Evolutionary conservation across 176 grass and related monocot genomes (phyloP).

Genomic region (Carex littledalei): DNA sequence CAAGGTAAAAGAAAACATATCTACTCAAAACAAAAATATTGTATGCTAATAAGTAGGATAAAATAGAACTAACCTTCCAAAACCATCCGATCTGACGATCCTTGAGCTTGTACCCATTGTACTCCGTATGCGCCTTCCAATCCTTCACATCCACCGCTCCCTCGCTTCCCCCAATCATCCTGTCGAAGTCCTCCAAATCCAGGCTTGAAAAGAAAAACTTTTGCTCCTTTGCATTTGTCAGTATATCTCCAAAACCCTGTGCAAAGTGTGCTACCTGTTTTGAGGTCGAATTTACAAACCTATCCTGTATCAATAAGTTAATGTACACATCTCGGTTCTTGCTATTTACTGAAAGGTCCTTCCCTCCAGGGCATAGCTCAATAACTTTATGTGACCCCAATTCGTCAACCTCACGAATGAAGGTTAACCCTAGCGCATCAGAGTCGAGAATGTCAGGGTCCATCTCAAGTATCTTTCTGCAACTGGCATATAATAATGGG

Average conservation of each 20-base stretch:
- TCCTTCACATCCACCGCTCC: conserved; percentile 62
- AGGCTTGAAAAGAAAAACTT: conserved; percentile 74
- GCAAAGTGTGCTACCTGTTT: conserved; percentile 60
- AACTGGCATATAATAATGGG: conserved; percentile 68
- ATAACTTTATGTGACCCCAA: conserved; percentile 61
- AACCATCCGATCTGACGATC: conserved; percentile 77
- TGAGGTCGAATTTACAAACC: conserved; percentile 76
- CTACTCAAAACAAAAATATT: conserved; percentile 8
- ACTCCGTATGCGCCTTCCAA: conserved; percentile 94
- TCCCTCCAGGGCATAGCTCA: conserved; percentile 73
- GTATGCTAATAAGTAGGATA: conserved; percentile 1
- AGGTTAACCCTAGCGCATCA: conserved; percentile 63
- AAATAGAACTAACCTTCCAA: conserved; percentile 67
- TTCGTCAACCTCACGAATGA: conserved; percentile 66
- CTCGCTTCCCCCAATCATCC: conserved; percentile 67
- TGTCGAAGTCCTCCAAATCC: conserved; percentile 85
- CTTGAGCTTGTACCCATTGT: conserved; percentile 87
- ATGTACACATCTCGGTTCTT: conserved; percentile 67
- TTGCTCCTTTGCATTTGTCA: conserved; percentile 42
- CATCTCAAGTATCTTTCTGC: conserved; percentile 89
- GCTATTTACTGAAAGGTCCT: conserved; percentile 83
- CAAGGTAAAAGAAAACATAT: not conserved
- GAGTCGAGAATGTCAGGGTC: conserved; percentile 71
- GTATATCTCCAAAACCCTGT: conserved; percentile 79
- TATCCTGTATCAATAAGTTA: conserved; percentile 79